Evolutionary conservation across 192 early-diverging fungal species (phyloP).

Genomic region (Coemansia sp.): DNA sequence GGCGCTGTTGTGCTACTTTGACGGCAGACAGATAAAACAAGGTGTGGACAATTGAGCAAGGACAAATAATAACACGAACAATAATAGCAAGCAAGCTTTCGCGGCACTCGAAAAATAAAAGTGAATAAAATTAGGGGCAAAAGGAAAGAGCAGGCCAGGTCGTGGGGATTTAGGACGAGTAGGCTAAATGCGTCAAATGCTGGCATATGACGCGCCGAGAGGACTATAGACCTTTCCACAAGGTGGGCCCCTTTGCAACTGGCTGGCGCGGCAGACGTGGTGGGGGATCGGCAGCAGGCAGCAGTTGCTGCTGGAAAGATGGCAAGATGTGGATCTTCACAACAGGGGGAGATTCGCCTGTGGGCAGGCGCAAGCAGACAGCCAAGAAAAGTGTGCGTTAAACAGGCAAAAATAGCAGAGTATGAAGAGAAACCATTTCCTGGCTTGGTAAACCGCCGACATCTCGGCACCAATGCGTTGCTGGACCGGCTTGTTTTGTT

Average conservation of each 20-base stretch:
- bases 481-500: background rate
- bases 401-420: background rate
- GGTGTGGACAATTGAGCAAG: constrained; percentile 1
- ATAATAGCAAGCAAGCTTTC: background rate
- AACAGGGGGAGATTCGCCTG: background rate
- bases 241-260: background rate
- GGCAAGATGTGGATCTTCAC: constrained; percentile 1
- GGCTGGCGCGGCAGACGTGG: background rate
- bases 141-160: background rate
- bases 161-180: background rate
- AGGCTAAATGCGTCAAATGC: background rate
- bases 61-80: constrained; percentile 4
- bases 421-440: background rate
- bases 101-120: constrained; percentile 1
- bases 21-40: background rate
- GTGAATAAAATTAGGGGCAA: background rate
- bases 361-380: background rate
- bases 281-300: constrained; percentile 1
- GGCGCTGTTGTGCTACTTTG: background rate
- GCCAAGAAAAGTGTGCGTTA: background rate
- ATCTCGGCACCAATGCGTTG: background rate
- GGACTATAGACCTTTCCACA: background rate
- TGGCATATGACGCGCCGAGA: background rate
- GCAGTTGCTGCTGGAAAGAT: background rate
- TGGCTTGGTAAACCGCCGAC: background rate